Percentiles rank a stretch among this genome's conserved stretches.
Evolutionary conservation across 495 filamentous ascomycete species (phyloP).

Genomic region (Margaritispora aquatica): DNA sequence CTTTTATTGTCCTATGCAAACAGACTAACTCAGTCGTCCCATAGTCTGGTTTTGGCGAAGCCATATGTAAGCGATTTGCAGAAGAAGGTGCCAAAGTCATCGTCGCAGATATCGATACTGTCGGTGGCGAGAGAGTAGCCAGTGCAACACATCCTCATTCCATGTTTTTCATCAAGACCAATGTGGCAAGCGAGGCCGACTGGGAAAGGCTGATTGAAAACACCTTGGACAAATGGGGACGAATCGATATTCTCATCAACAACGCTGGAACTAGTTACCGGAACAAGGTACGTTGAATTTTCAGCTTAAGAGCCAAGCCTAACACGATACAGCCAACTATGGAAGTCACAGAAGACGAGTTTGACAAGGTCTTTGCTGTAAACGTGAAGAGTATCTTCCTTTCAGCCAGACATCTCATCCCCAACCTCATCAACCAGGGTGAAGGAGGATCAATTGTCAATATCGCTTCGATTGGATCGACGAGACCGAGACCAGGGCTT

Average conservation of each 20-base stretch:
- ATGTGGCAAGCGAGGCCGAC: conserved; percentile 44
- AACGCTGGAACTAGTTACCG: conserved; percentile 66
- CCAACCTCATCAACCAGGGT: conserved; percentile 47
- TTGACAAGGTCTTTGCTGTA: conserved; percentile 59
- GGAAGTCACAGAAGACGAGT: conserved; percentile 61
- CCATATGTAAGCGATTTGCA: conserved; percentile 49
- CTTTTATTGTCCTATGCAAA: too few relatives aligned
- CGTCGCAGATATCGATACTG: conserved; percentile 51
- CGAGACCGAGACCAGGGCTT: conserved; percentile 56
- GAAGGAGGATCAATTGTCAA: conserved; percentile 60
- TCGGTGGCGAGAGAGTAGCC: conserved; percentile 42
- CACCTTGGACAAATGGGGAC: conserved; percentile 42
- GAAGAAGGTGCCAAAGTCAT: conserved; percentile 52
- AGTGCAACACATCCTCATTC: conserved; percentile 25
- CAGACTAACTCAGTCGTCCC: too few relatives aligned
- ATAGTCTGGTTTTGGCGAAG: conserved; percentile 56
- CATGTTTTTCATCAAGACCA: conserved; percentile 40
- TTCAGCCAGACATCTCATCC: conserved; percentile 44
- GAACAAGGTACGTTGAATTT: conserved; percentile 44
- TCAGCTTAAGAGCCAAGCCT: background rate
- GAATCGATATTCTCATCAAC: conserved; percentile 56
- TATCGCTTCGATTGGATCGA: conserved; percentile 58
- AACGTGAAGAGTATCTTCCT: conserved; percentile 61
- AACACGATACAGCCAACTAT: conserved; percentile 38
- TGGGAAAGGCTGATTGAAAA: conserved; percentile 43